phyloP scores from a whole-genome alignment of 129 eudicot genomes.

The Flaveria bidentis region DNA sequence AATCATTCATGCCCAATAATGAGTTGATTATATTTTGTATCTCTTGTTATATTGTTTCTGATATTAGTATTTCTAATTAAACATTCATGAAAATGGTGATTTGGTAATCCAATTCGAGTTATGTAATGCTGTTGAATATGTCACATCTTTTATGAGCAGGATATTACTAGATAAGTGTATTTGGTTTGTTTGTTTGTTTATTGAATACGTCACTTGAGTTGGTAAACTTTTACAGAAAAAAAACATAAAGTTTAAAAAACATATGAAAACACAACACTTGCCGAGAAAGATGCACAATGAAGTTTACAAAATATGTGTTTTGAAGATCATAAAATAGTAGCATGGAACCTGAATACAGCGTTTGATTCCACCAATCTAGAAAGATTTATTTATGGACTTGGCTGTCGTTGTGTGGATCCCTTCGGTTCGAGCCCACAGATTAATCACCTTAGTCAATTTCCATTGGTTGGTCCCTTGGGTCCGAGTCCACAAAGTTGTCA shows the following conservation, averaged over 20 bases:
- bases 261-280: neutral
- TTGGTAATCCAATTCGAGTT: neutral
- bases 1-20: constrained; percentile 18
- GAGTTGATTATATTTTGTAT: neutral
- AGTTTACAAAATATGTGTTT: neutral
- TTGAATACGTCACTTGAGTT: too few relatives aligned
- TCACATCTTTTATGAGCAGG: too few relatives aligned
- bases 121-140: neutral
- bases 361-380: constrained; percentile 10
- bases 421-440: neutral
- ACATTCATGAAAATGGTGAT: neutral
- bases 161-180: too few relatives aligned
- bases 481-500: neutral
- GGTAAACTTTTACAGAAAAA: too few relatives aligned
- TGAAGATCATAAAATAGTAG: neutral
- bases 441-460: neutral
- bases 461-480: constrained; percentile 8
- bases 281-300: neutral
- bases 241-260: neutral
- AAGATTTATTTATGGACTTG: constrained; percentile 34
- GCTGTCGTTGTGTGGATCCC: constrained; percentile 14
- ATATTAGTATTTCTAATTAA: neutral
- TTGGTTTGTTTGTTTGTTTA: too few relatives aligned
- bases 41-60: neutral
- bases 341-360: neutral